These are phyloP conservation scores for Septoria linicola DNA, from an alignment of 2,329 filamentous ascomycete species.

Conservation along the genomic window DNA sequence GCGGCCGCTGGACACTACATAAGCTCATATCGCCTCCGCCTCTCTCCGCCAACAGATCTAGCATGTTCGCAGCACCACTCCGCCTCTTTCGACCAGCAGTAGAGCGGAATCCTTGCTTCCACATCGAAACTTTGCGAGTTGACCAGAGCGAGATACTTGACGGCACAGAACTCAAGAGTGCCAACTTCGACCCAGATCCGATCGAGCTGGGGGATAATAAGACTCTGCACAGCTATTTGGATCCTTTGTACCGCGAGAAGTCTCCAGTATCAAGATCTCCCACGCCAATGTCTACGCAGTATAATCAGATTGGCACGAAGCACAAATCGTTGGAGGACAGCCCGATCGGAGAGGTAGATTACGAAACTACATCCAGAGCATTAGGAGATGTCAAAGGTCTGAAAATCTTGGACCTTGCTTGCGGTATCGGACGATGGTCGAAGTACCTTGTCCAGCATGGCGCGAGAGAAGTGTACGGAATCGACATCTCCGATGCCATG, in stretches of 20 bases:
- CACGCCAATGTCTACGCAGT: constrained; percentile 10
- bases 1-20: no score
- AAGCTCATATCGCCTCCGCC: no score
- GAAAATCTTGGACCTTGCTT: constrained; percentile 21
- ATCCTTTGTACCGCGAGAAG: constrained; percentile 1
- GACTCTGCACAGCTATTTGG: constrained; percentile 4
- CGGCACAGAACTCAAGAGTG: constrained; percentile 5
- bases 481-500: constrained; percentile 12
- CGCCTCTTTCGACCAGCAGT: constrained; percentile 7
- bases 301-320: constrained; percentile 14
- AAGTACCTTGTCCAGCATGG: constrained; percentile 15
- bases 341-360: constrained; percentile 7
- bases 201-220: constrained; percentile 4
- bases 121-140: constrained; percentile 1
- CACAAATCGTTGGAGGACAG: constrained; percentile 9
- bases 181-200: constrained; percentile 8
- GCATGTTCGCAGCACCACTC: constrained; percentile 7
- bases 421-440: constrained; percentile 19
- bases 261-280: constrained; percentile 4
- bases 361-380: constrained; percentile 3
- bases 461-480: constrained; percentile 15
- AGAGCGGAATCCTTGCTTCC: not conserved
- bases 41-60: not conserved
- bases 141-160: not conserved
- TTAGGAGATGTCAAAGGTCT: constrained; percentile 16